Percentiles rank a stretch among this genome's conserved stretches.
Evolutionary conservation across 805 yeast species (phyloP).

Genomic region (Lachancea thermotolerans): DNA sequence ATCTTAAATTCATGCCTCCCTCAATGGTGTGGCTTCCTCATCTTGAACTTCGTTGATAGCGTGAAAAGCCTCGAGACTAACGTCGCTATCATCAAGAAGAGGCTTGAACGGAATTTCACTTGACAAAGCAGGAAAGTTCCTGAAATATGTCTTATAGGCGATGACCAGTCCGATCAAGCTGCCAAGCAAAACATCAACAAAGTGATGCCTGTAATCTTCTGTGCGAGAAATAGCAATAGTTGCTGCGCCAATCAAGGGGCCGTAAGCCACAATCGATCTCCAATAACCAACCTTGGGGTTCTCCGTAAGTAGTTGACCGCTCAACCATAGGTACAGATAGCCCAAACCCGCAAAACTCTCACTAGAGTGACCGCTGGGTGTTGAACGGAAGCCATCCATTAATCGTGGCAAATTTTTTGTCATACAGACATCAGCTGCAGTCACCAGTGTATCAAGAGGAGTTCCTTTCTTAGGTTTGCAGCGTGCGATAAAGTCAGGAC

Average conservation of each 20-base stretch:
- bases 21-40: conserved; percentile 17
- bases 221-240: conserved; percentile 81
- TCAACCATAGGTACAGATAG: conserved; percentile 55
- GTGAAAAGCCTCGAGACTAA: conserved; percentile 6
- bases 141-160: conserved; percentile 41
- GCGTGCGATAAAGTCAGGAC: conserved; percentile 89
- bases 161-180: conserved; percentile 53
- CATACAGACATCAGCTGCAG: conserved; percentile 62
- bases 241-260: conserved; percentile 63
- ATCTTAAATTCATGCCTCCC: conserved; percentile 5
- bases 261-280: conserved; percentile 46
- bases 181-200: conserved; percentile 75
- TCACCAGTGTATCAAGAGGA: conserved; percentile 47
- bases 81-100: conserved; percentile 36
- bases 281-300: conserved; percentile 50
- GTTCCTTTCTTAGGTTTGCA: conserved; percentile 63
- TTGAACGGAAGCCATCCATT: conserved; percentile 70
- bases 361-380: conserved; percentile 79
- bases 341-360: conserved; percentile 63
- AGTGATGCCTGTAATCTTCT: conserved; percentile 91
- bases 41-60: conserved; percentile 11
- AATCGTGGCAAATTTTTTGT: conserved; percentile 38
- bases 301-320: conserved; percentile 55
- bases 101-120: conserved; percentile 35
- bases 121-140: conserved; percentile 35